These are phyloP conservation scores for Prunus kanzakura DNA, from an alignment of 306 rosid species.

Conservation along the genomic window DNA sequence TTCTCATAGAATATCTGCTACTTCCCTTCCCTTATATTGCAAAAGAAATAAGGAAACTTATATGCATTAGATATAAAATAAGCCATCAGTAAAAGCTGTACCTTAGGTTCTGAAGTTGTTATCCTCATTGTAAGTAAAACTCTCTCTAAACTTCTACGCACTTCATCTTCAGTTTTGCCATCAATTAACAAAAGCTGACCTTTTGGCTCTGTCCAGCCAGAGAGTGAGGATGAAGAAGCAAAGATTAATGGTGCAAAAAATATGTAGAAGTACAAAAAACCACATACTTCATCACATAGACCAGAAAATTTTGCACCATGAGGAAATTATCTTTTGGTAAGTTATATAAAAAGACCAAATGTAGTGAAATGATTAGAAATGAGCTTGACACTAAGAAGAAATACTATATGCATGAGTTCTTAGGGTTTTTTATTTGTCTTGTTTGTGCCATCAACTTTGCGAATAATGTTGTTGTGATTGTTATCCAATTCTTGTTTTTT, in stretches of 20 bases:
- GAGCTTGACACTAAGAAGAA: no score
- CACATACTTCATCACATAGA: no score
- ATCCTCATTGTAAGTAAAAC: constrained; percentile 89
- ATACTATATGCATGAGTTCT: no score
- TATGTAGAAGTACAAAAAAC: not conserved
- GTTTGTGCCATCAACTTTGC: no score
- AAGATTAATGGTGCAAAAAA: not conserved
- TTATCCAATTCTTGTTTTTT: no score
- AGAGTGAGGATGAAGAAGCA: constrained; percentile 6
- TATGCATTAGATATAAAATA: not conserved
- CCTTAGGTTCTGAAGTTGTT: constrained; percentile 94
- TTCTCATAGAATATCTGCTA: not conserved
- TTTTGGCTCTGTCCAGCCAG: constrained; percentile 71
- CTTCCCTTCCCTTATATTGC: no score
- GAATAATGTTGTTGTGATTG: no score
- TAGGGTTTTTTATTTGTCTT: no score
- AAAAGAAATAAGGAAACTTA: not conserved
- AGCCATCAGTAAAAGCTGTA: constrained; percentile 27
- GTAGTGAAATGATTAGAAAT: no score
- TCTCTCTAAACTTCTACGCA: constrained; percentile 82
- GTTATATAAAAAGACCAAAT: no score
- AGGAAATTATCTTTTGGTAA: no score
- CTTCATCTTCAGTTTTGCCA: constrained; percentile 91
- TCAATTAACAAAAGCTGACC: constrained; percentile 93
- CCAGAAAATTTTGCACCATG: no score